Evolutionary conservation across 2,329 filamentous ascomycete genomes (phyloP).

Genomic region (Trichoderma sp.): DNA sequence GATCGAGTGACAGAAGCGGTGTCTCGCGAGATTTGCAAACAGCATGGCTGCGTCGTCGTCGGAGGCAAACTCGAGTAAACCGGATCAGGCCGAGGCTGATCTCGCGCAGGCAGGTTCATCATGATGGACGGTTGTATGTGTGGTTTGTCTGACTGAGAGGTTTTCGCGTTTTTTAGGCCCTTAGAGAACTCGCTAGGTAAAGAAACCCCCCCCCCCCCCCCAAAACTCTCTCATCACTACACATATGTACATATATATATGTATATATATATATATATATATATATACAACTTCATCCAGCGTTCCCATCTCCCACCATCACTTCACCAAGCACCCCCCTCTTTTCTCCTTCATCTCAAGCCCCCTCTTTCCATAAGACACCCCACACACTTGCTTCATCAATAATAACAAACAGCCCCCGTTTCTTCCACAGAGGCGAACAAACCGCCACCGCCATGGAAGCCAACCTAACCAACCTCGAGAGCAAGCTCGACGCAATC

Average conservation of each 20-base stretch:
- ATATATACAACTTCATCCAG: too few species aligned
- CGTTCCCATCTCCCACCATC: too few species aligned
- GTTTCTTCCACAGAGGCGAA: slow-evolving; percentile 44
- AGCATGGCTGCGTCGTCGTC: slow-evolving; percentile 13
- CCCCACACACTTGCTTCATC: background rate
- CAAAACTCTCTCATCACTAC: background rate
- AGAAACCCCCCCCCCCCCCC: background rate
- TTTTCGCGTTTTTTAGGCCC: background rate
- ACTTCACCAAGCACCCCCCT: background rate
- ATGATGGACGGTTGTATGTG: too few species aligned
- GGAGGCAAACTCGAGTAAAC: background rate
- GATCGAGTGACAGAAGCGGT: too few species aligned
- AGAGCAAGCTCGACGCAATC: slow-evolving; percentile 54
- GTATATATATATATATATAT: too few species aligned
- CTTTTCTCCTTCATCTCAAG: background rate
- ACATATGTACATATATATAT: too few species aligned
- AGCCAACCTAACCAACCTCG: slow-evolving; percentile 49
- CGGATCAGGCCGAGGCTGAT: background rate
- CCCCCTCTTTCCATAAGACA: too few species aligned
- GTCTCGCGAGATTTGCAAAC: background rate
- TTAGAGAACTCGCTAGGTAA: slow-evolving; percentile 12
- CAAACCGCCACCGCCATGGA: slow-evolving; percentile 53
- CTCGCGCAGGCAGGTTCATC: slow-evolving; percentile 13
- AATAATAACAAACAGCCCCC: background rate
- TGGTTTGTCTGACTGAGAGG: background rate